Conservation (phyloP, 768 basidiomycete genomes). For the Mrakia gelida region DNA sequence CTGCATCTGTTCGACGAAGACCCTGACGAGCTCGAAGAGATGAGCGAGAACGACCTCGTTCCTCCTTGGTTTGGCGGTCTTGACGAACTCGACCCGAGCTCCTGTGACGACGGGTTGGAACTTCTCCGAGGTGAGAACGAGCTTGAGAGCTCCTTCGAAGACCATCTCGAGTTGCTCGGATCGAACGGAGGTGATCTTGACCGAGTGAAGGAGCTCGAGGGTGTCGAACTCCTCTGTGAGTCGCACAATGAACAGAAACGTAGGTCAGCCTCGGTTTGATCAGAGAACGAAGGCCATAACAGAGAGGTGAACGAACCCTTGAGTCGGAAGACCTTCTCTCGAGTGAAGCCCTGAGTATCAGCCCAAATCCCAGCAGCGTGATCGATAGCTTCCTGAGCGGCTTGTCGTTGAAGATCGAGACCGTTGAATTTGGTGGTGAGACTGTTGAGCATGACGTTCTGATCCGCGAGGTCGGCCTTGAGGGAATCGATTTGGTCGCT, state of each 20-base stretch:
- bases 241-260: slow-evolving; percentile 25
- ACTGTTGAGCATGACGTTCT: slow-evolving; percentile 38
- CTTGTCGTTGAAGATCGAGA: slow-evolving; percentile 36
- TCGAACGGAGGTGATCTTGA: slow-evolving; percentile 33
- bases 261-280: background rate
- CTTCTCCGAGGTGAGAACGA: slow-evolving; percentile 35
- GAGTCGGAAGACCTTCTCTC: slow-evolving; percentile 39
- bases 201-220: slow-evolving; percentile 41
- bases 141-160: slow-evolving; percentile 37
- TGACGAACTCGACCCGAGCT: slow-evolving; percentile 35
- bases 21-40: slow-evolving; percentile 37
- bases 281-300: background rate
- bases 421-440: slow-evolving; percentile 39
- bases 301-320: slow-evolving; percentile 37
- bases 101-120: slow-evolving; percentile 32
- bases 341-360: slow-evolving; percentile 40
- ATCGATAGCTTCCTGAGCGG: slow-evolving; percentile 38
- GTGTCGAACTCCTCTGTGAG: slow-evolving; percentile 42
- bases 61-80: slow-evolving; percentile 24
- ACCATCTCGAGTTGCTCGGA: slow-evolving; percentile 33
- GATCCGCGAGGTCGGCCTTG: slow-evolving; percentile 40
- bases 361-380: slow-evolving; percentile 41
- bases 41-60: slow-evolving; percentile 31
- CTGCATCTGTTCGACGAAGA: slow-evolving; percentile 23
- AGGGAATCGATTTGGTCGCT: slow-evolving; percentile 42